These are phyloP conservation scores for Fusarium drepaniforme DNA, from an alignment of 2,329 filamentous ascomycete species.

Conservation along the genomic window DNA sequence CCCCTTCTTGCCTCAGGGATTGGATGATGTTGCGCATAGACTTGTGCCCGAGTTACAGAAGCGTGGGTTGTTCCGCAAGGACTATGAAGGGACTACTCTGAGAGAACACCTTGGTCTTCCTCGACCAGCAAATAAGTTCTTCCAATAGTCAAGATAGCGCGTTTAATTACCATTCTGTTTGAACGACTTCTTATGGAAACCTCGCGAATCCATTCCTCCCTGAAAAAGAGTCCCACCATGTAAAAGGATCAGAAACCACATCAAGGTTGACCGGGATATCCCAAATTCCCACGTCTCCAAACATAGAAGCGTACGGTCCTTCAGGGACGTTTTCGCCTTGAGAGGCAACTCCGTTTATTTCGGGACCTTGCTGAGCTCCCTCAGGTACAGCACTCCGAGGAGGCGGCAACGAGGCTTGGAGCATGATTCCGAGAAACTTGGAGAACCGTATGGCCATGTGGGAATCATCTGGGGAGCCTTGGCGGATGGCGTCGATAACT, in stretches of 20 bases:
- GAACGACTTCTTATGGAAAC: background rate
- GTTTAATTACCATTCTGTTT: background rate
- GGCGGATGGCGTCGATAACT: slow-evolving; percentile 14
- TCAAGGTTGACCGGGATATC: slow-evolving; percentile 15
- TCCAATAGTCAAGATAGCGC: slow-evolving; percentile 17
- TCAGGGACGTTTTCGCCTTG: background rate
- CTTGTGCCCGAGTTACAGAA: slow-evolving; percentile 64
- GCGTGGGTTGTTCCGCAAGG: slow-evolving; percentile 62
- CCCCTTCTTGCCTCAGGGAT: slow-evolving; percentile 62
- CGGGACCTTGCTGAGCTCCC: background rate
- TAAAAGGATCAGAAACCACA: slow-evolving; percentile 19
- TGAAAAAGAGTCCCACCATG: slow-evolving; percentile 22
- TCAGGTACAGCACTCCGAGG: background rate
- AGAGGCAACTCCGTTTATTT: background rate
- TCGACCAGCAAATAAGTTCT: slow-evolving; percentile 56
- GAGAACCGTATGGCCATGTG: slow-evolving; percentile 32
- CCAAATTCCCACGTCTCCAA: slow-evolving; percentile 14
- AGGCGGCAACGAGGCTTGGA: slow-evolving; percentile 7
- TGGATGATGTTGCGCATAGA: slow-evolving; percentile 60
- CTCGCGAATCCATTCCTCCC: background rate
- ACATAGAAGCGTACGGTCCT: slow-evolving; percentile 1
- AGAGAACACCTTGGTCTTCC: slow-evolving; percentile 66
- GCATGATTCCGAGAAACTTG: slow-evolving; percentile 26
- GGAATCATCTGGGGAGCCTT: slow-evolving; percentile 18
- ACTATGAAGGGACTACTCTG: slow-evolving; percentile 65